Evolutionary conservation across 1,284 basidiomycete genomes (phyloP).

Genomic region (Apiotrichum brassicae): DNA sequence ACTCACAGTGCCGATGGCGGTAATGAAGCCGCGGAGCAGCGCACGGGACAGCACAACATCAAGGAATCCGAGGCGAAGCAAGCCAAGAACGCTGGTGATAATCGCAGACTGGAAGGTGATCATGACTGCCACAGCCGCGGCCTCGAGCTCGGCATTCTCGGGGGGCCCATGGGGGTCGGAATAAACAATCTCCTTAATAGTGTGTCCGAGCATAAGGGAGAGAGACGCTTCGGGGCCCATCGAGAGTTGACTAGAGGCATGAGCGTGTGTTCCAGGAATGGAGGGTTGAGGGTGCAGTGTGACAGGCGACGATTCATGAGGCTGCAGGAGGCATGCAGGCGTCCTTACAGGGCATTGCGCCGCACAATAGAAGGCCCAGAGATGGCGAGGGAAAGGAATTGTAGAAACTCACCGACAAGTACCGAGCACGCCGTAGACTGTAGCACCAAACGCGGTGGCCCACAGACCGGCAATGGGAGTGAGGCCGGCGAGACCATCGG

Average conservation of each 20-base stretch:
- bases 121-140: constrained; percentile 57
- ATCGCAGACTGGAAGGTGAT: constrained; percentile 83
- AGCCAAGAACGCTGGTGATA: constrained; percentile 76
- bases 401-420: constrained; percentile 53
- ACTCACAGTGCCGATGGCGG: constrained; percentile 44
- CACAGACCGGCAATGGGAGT: constrained; percentile 79
- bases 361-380: too few species aligned
- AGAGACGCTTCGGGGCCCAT: constrained; percentile 85
- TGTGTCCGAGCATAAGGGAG: constrained; percentile 80
- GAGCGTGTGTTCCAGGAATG: too few species aligned
- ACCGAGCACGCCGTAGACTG: constrained; percentile 78
- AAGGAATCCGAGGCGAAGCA: constrained; percentile 85
- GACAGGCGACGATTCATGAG: too few species aligned
- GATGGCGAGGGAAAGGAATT: too few species aligned
- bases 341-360: too few species aligned
- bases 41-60: constrained; percentile 91
- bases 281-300: too few species aligned
- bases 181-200: constrained; percentile 63
- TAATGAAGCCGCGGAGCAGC: constrained; percentile 69
- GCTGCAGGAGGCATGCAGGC: too few species aligned
- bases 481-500: constrained; percentile 72
- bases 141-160: constrained; percentile 51
- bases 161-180: constrained; percentile 56
- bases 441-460: constrained; percentile 70
- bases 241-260: constrained; percentile 45